Conservation (phyloP, 352 stramenopile genomes). For the Pythium aquatile region DNA sequence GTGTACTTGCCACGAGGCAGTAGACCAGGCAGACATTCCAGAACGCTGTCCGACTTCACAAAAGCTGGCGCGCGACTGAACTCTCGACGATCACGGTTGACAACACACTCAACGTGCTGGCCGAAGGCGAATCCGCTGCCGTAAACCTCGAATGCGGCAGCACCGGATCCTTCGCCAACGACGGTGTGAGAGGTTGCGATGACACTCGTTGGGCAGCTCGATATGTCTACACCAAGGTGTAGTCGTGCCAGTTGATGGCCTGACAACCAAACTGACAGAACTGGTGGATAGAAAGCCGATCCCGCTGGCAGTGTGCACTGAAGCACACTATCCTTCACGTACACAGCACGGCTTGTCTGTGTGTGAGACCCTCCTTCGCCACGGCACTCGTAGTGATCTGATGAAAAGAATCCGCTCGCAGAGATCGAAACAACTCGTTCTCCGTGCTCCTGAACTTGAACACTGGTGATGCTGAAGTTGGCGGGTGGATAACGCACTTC, state of each 20-base stretch:
- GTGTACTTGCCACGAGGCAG: slow-evolving; percentile 13
- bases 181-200: slow-evolving; percentile 2
- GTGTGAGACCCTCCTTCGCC: slow-evolving; percentile 4
- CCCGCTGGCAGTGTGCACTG: slow-evolving; percentile 4
- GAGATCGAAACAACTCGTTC: not conserved
- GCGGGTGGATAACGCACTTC: slow-evolving; percentile 17
- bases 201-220: slow-evolving; percentile 13
- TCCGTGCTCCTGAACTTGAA: not conserved
- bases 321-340: slow-evolving; percentile 9
- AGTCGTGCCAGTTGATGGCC: slow-evolving; percentile 10
- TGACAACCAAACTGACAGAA: slow-evolving; percentile 15
- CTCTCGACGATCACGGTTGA: not conserved
- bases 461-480: slow-evolving; percentile 10
- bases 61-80: not conserved
- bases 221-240: not conserved
- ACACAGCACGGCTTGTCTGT: not conserved
- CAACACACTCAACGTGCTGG: slow-evolving; percentile 13
- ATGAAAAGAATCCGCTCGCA: slow-evolving; percentile 4
- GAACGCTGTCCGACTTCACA: slow-evolving; percentile 8
- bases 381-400: slow-evolving; percentile 22
- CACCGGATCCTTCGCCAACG: not conserved
- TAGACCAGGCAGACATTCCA: slow-evolving; percentile 2
- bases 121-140: slow-evolving; percentile 15
- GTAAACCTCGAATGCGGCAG: slow-evolving; percentile 3
- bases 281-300: not conserved